Base-by-base conservation (phyloP, 768 basidiomycete genomes). In the Kockovaella imperatae region DNA sequence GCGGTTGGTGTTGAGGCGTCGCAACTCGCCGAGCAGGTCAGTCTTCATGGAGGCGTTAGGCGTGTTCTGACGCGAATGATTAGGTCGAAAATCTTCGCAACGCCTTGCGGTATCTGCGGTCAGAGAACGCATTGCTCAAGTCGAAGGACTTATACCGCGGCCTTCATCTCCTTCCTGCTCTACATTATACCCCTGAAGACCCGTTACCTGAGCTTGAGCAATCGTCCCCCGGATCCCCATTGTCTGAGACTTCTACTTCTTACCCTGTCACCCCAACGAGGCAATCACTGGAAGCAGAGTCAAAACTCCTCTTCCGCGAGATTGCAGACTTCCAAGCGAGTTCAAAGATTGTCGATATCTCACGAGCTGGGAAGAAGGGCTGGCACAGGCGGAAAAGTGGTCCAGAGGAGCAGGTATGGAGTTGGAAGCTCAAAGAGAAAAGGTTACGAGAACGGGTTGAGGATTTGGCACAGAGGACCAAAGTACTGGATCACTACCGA, bases 91-190 rank as follows among this genome's bases (percentile, higher is more conserved):
- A 84, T 13, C 78, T 96, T n/a, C 84, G 87, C 32, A 83, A 84
- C 4, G 86, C 91, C 0, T 81, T 97, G 24, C 81, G 87, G 17
- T 96, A 86, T 80, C 76, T 99, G n/a, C 82, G 91, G 20, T 82
- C 78, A 29, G 91, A 97, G 71, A 97, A 97, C 67, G 79, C 87
- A 2, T 89, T 87, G 66, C 82, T 97, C 72, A 90, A 86, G 66
- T 87, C 89, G 2, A 86, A 88, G 69, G 88, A 91, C 60, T 78
- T 97, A 0, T 80, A 96, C 50, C 77, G 78, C 43, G 86, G 88
- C 58, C 82, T 97, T 47, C 80, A 84, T 54, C 64, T 80, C 5
- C 76, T 97, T 0, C 85, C 84, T 15, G 74, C 75, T 0, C 78
- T 87, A n/a, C 74, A 77, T 3, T 63, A 53, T 41, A 31, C 35